Evolutionary conservation across 2,329 filamentous ascomycete species (phyloP), one percentile per base, ranked within the genome.

Genomic region (Ophiostoma montium): DNA sequence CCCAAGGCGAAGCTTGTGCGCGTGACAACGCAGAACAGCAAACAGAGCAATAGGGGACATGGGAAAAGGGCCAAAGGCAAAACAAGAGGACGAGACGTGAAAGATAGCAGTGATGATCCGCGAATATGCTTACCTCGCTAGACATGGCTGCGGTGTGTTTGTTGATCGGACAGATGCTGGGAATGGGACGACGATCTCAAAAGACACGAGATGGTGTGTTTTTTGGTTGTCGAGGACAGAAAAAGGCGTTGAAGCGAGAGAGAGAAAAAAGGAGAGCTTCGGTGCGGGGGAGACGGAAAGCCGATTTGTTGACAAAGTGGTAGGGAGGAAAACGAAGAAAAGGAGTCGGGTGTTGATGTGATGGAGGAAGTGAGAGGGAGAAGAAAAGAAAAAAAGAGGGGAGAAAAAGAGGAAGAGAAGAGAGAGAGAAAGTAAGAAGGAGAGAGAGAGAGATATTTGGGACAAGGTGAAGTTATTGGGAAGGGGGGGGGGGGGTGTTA

Each of bases 81-180:
- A 4, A 8, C 23, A 27, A 27, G 23, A 8, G 23, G 8, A 27
- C 23, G 23, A 27, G 23, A 27, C 23, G 23, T 5, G 23, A 27
- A 8, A 27, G 23, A 27, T 27, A 27, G 32, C 9, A 30, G 21
- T n/a, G 33, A 18, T 10, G n/a, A 19, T 31, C 7, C 10, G 15
- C 13, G 15, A 12, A 13, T 21, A 13, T 42, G n/a, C 52, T 48
- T 54, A 54, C 53, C 51, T 54, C 53, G 51, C 21, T 50, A 39
- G 53, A 36, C 53, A 54, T 54, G 35, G 49, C 50, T 43, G 47
- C n/a, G n/a, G n/a, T n/a, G n/a, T n/a, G n/a, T n/a, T n/a, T n/a
- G n/a, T n/a, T 36, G 46, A 21, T 49, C 50, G 41, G 35, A 30
- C 15, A 15, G 7, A 27, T 39, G 35, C 12, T 23, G n/a, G 18